Evolutionary conservation across 2,329 filamentous ascomycete species (phyloP).

Genomic region (Penicillium sp.): DNA sequence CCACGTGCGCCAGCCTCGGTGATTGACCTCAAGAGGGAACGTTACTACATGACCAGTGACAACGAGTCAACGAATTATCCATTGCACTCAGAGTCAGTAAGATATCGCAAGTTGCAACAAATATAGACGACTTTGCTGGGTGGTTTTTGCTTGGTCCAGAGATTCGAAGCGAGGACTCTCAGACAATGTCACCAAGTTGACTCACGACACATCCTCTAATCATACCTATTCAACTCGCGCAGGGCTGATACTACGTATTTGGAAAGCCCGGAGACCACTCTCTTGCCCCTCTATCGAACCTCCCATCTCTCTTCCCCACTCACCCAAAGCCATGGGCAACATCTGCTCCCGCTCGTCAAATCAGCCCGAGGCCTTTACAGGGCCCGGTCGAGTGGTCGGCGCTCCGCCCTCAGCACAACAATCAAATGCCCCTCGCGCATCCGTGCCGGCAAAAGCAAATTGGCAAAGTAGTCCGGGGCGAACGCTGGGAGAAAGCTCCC

Average conservation of each 20-base stretch:
- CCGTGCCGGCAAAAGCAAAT: conserved; percentile 41
- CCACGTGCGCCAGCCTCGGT: conserved; percentile 3
- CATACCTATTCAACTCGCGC: too few species aligned
- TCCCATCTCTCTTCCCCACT: conserved; percentile 1
- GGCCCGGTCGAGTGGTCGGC: conserved; percentile 67
- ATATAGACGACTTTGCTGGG: too few species aligned
- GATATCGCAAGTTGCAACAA: too few species aligned
- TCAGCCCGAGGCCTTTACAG: conserved; percentile 58
- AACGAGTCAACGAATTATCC: too few species aligned
- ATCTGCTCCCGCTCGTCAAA: conserved; percentile 69
- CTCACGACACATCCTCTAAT: too few species aligned
- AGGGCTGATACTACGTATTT: too few species aligned
- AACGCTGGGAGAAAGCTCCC: conserved; percentile 55
- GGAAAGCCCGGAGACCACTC: too few species aligned
- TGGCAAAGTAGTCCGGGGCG: conserved; percentile 47
- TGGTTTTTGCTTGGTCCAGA: too few species aligned
- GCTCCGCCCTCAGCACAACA: conserved; percentile 39
- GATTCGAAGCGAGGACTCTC: too few species aligned
- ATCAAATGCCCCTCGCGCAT: conserved; percentile 47
- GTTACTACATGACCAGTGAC: neutral
- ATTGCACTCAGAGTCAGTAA: too few species aligned
- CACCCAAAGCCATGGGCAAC: conserved; percentile 63
- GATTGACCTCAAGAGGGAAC: neutral
- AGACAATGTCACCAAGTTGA: too few species aligned
- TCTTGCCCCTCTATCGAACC: too few species aligned